Conservation (phyloP, 2,329 filamentous ascomycete species). For the Colletotrichum sp. region DNA sequence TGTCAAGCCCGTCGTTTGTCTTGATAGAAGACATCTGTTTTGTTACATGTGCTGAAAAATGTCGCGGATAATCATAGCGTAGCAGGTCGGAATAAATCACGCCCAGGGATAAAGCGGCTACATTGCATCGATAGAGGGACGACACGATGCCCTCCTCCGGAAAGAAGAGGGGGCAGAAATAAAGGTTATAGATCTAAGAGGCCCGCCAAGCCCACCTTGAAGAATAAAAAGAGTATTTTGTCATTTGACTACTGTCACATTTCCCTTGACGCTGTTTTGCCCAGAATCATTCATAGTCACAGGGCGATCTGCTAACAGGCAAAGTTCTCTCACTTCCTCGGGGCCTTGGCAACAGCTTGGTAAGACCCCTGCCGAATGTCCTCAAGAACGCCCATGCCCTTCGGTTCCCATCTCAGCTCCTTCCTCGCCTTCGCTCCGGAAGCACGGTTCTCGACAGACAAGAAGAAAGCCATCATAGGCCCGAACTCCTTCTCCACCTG, state of each 20-base stretch:
- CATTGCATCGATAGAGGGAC: conserved; percentile 1
- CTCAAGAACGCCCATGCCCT: conserved; percentile 36
- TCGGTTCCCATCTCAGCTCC: conserved; percentile 42
- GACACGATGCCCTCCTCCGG: background rate
- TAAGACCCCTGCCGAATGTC: conserved; percentile 35
- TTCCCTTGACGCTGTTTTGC: background rate
- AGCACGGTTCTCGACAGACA: conserved; percentile 36
- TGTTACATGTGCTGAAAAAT: background rate
- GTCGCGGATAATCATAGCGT: conserved; percentile 7
- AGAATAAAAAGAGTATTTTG: background rate
- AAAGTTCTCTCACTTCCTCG: background rate
- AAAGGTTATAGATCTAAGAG: background rate
- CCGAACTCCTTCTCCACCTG: conserved; percentile 29
- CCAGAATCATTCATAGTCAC: background rate
- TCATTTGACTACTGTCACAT: background rate
- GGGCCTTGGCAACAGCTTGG: conserved; percentile 11
- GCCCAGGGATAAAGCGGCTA: background rate
- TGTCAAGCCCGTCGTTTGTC: background rate
- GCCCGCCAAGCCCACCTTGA: background rate
- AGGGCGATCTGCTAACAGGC: background rate
- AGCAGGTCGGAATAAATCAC: background rate
- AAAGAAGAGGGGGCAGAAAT: background rate
- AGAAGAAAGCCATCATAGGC: conserved; percentile 35
- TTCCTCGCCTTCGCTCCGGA: conserved; percentile 38
- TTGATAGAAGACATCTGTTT: background rate